Conservation (phyloP, 768 basidiomycete species). For the Rhizopogon sp. region DNA sequence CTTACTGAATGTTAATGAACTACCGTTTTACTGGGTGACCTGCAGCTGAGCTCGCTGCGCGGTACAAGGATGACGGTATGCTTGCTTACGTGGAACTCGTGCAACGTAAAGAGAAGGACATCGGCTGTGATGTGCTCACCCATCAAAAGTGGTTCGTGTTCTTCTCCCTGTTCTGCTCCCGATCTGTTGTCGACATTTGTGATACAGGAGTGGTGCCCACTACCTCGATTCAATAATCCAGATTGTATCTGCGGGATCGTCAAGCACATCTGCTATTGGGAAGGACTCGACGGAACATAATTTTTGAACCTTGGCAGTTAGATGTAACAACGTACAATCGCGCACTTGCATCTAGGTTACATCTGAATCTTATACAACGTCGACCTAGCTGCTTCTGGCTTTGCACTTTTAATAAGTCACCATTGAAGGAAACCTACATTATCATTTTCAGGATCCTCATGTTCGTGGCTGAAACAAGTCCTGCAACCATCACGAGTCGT, state of each 20-base stretch:
- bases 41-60: slow-evolving; percentile 70
- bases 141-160: slow-evolving; percentile 84
- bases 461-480: no score
- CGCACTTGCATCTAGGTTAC: no score
- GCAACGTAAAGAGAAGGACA: slow-evolving; percentile 83
- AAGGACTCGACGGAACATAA: slow-evolving; percentile 87
- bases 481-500: no score
- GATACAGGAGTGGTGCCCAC: slow-evolving; percentile 77
- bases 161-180: not conserved
- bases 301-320: slow-evolving; percentile 42
- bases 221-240: slow-evolving; percentile 85
- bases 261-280: slow-evolving; percentile 78
- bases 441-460: no score
- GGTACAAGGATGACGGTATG: slow-evolving; percentile 87
- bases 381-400: not conserved
- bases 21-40: not conserved
- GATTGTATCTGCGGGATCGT: slow-evolving; percentile 82
- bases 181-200: not conserved
- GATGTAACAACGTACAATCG: not conserved
- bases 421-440: no score
- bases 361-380: not conserved
- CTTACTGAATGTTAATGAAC: not conserved
- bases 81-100: slow-evolving; percentile 87
- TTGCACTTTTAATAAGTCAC: not conserved
- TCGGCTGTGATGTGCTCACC: slow-evolving; percentile 85